A percentile compares a stretch with the other conserved stretches of the same genome.
Conservation (phyloP, 495 filamentous ascomycete genomes). For the Neurospora cerealis region DNA sequence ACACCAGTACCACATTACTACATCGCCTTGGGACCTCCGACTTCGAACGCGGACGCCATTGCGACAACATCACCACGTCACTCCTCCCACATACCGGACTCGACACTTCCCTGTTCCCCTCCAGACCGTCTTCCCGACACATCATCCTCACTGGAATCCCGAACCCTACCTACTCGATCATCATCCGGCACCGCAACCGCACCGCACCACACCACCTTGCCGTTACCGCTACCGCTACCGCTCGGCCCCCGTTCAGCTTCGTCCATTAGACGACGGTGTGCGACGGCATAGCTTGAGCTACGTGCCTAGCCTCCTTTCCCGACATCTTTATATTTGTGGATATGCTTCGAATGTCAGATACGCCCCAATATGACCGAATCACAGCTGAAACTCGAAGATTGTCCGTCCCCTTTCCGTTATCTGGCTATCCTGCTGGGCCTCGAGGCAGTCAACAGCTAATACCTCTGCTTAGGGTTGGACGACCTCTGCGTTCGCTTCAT, state of each 20-base stretch:
- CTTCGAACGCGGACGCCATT: neutral
- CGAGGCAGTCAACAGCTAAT: slow-evolving; percentile 16
- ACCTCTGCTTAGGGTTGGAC: slow-evolving; percentile 63
- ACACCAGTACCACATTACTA: neutral
- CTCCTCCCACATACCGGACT: neutral
- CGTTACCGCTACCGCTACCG: neutral
- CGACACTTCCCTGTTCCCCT: neutral
- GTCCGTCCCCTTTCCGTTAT: slow-evolving; percentile 39
- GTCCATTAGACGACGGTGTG: neutral
- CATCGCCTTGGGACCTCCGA: neutral
- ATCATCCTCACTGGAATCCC: neutral
- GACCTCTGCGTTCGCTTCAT: slow-evolving; percentile 93
- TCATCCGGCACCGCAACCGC: neutral
- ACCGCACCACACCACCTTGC: neutral
- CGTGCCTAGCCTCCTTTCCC: neutral
- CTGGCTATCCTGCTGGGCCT: neutral
- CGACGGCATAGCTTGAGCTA: neutral
- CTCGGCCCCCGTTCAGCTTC: neutral
- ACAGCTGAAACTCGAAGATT: slow-evolving; percentile 83
- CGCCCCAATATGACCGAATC: slow-evolving; percentile 56
- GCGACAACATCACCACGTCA: neutral
- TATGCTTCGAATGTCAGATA: slow-evolving; percentile 18
- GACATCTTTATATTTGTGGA: slow-evolving; percentile 11
- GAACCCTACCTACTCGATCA: neutral
- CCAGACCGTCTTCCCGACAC: neutral